Percentiles rank a stretch among this genome's conserved stretches.
These are phyloP conservation scores for Rostrohypoxylon terebratum DNA, from an alignment of 495 filamentous ascomycete genomes.

Conservation along the genomic window DNA sequence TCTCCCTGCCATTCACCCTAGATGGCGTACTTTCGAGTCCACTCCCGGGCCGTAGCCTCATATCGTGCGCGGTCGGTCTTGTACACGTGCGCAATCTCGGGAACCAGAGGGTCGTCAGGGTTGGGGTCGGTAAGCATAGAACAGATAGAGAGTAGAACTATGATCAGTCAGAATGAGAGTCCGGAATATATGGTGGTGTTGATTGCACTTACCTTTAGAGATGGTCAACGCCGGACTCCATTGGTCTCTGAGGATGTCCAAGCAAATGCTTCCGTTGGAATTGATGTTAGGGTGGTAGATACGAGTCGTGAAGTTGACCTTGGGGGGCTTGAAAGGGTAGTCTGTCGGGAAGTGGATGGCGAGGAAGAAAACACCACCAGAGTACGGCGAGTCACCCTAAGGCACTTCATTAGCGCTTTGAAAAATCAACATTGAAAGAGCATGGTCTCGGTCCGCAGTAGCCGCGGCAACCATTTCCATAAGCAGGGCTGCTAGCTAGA, in stretches of 20 bases:
- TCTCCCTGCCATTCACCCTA: constrained; percentile 49
- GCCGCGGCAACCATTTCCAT: not conserved
- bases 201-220: constrained; percentile 81
- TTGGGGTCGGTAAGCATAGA: constrained; percentile 99
- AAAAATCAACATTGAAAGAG: not conserved
- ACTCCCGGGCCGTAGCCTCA: constrained; percentile 96
- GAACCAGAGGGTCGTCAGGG: constrained; percentile 97
- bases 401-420: constrained; percentile 48
- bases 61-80: constrained; percentile 97
- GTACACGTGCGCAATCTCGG: constrained; percentile 99
- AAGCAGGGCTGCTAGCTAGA: not conserved
- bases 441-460: not conserved
- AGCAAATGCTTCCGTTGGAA: constrained; percentile 98
- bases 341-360: constrained; percentile 99
- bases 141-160: constrained; percentile 97
- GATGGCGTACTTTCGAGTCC: constrained; percentile 99
- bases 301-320: constrained; percentile 99
- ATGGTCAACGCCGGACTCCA: constrained; percentile 99
- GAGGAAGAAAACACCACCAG: constrained; percentile 97
- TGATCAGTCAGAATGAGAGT: constrained; percentile 1
- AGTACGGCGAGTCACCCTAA: constrained; percentile 94
- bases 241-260: constrained; percentile 98
- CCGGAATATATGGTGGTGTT: not conserved
- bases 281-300: constrained; percentile 99
- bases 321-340: constrained; percentile 99